Base-by-base conservation (phyloP, 1,284 basidiomycete species). In the Vanrija pseudolonga region DNA sequence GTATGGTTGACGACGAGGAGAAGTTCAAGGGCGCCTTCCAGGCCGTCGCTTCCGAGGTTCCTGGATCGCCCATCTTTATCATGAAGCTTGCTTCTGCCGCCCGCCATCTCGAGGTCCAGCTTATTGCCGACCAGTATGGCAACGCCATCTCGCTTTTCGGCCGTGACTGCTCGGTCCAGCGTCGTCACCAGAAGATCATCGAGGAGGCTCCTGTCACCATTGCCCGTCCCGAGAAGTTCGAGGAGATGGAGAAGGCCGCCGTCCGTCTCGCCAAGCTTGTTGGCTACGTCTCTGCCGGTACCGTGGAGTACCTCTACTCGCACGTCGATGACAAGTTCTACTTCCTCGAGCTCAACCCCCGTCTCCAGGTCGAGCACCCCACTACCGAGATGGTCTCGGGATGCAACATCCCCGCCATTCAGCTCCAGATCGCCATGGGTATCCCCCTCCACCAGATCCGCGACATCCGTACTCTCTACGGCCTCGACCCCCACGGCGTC, bases 371-470 rank as follows among this genome's bases (percentile, higher is more conserved):
- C 71, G 95, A 98, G 81, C 94, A 96, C 75, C 96, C 96, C 18
- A 98, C 96, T 18, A 99, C 96, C 23, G 96, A 99, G 79, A 99
- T 98, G 93, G 96, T 98, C 32, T 88, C 90, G 8, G 95, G 96
- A 19, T 95, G 98, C 76, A 98, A 98, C 78, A 85, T 99, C 54
- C 96, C 96, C 22, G 94, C 94, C 50, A 90, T 95, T 20, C 96
- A 99, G 77, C 85, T 98, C 45, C 94, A 98, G 77, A 82, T 99
- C 60, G 92, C 96, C 38, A 98, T 99, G 96, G 96, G 96, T 80
- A 85, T 98, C 56, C 94, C 96, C 38, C 82, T 99, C 41, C 89
- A 98, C 77, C 87, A 90, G 58, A 97, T 98, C 65, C 86, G 90
- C 41, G 91, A 98, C 73, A 98, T 99, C 71, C 89, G 96, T 60